Evolutionary conservation across 441 rosid genomes (phyloP).

Genomic region (Kokia cookei): DNA sequence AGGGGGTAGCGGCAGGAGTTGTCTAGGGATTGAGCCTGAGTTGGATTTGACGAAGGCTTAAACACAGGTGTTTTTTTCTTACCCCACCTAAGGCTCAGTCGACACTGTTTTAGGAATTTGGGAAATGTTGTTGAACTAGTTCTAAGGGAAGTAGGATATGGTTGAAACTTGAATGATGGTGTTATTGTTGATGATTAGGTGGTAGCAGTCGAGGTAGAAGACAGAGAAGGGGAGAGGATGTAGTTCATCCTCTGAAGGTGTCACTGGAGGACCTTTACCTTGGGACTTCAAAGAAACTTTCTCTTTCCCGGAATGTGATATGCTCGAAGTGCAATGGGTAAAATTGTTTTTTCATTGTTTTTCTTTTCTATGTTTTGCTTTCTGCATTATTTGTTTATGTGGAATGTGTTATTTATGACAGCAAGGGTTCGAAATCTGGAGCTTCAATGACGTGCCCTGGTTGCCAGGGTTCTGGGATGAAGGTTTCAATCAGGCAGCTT

Average conservation of each 20-base stretch:
- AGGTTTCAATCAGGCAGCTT: conserved; percentile 67
- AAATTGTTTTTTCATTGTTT: neutral
- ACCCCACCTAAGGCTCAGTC: too few relatives aligned
- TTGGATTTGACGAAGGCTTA: too few relatives aligned
- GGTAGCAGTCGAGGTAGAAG: conserved; percentile 68
- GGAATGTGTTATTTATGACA: conserved; percentile 11
- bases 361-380: neutral
- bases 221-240: conserved; percentile 80
- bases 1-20: too few relatives aligned
- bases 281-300: conserved; percentile 71
- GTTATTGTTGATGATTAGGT: conserved; percentile 26
- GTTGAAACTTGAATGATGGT: neutral
- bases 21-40: too few relatives aligned
- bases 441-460: conserved; percentile 60
- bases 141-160: neutral
- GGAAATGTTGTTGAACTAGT: neutral
- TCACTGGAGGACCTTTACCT: conserved; percentile 64
- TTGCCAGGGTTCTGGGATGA: conserved; percentile 81
- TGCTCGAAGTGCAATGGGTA: conserved; percentile 77
- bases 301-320: conserved; percentile 65
- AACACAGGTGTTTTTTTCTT: too few relatives aligned
- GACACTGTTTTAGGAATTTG: neutral
- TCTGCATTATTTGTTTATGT: neutral
- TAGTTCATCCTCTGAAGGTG: conserved; percentile 66
- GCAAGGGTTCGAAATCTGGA: conserved; percentile 81